Base-by-base conservation (phyloP, 2,329 filamentous ascomycete species). In the Salinomyces thailandicus region DNA sequence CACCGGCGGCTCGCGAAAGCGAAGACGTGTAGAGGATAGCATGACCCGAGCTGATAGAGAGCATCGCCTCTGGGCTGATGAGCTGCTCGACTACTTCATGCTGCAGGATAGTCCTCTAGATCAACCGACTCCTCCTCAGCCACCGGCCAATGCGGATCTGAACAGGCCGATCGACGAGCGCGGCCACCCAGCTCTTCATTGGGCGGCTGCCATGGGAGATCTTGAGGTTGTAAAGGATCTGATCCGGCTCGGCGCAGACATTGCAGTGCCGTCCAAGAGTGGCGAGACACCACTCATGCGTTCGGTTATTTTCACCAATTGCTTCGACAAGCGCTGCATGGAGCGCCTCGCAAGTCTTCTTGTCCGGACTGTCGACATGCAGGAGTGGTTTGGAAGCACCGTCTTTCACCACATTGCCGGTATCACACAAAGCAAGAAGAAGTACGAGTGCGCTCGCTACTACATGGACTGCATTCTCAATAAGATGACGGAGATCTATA, bases 161-260 rank as follows among this genome's bases (percentile, higher is more conserved):
- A 82, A 98, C 60, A 83, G 85, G 59, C 72, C 80, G n/a, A 95
- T 98, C 44, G 91, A 98, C 57, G 82, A 86, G 29, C 86, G 93
- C 51, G 80, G 81, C 7, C 87, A 96, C 54, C 93, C 86, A 2
- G 87, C 89, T 5, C 73, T 98, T 47, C 91, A 98, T 57, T 98
- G 91, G 91, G 91, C 87, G 13, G 86, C 85, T 36, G 85, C 91
- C 16, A 98, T 98, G 89, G 91, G 91, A 40, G 91, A 96, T 49
- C 69, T 95, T 18, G 83, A 89, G 33, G 84, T 96, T 12, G 85
- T 95, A 43, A 85, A 81, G 58, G 82, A 93, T 58, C 69, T 98
- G 13, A 81, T 91, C 50, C 73, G 77, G 27, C 85, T 87, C 42
- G 80, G 83, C 28, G 86, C 89, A 8, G 77, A 77, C 42, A 69